Evolutionary conservation across 768 basidiomycete genomes (phyloP).

Genomic region (Trametes maxima): DNA sequence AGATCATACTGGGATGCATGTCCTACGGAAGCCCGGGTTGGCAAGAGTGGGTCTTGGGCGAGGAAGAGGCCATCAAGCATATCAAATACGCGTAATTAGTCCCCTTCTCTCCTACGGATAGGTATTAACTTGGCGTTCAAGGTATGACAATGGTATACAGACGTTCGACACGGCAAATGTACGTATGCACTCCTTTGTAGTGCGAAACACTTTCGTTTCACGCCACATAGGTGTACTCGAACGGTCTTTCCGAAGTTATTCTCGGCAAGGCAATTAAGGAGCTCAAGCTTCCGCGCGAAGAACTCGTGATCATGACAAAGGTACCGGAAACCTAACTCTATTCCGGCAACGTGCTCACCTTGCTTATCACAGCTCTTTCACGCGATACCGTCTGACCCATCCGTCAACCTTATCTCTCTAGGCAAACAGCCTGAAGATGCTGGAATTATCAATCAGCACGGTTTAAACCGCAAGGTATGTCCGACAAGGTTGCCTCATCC

Average conservation of each 20-base stretch:
- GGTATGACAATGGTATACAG: conserved; percentile 45
- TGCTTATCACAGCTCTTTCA: conserved; percentile 17
- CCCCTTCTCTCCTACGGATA: background rate
- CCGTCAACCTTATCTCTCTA: conserved; percentile 7
- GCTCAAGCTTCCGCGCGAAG: conserved; percentile 46
- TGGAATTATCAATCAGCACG: conserved; percentile 30
- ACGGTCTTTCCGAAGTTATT: conserved; percentile 43
- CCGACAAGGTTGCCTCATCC: conserved; percentile 23
- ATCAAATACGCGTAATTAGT: conserved; percentile 44
- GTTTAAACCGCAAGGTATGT: conserved; percentile 33
- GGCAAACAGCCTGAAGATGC: conserved; percentile 32
- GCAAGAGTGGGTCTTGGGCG: conserved; percentile 41
- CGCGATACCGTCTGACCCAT: conserved; percentile 14
- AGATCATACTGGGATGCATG: conserved; percentile 40
- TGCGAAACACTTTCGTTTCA: too few relatives aligned
- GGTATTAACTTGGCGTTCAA: conserved; percentile 7
- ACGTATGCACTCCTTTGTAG: too few relatives aligned
- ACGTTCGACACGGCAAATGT: conserved; percentile 43
- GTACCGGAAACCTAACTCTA: conserved; percentile 14
- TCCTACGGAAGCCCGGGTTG: conserved; percentile 36
- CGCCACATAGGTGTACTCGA: conserved; percentile 39
- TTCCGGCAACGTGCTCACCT: too few relatives aligned
- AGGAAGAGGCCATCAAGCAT: conserved; percentile 41
- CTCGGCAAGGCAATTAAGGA: conserved; percentile 48
- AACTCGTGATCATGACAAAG: conserved; percentile 52